Base-by-base conservation (phyloP, 345 rosid species). In the Populus simonii region DNA sequence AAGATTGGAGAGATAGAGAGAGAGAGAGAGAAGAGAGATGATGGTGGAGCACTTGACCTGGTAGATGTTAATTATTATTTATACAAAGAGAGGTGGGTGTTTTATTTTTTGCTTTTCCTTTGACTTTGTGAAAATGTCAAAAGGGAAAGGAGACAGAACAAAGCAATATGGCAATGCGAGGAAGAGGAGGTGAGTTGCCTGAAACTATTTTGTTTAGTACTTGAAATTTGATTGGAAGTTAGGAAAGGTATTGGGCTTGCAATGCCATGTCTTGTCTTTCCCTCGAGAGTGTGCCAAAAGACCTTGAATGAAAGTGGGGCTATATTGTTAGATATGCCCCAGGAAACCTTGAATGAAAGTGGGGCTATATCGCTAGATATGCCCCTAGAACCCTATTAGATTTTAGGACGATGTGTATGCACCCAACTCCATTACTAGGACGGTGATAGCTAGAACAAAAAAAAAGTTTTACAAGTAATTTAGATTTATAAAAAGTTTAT, bases 41-140 rank as follows among this genome's bases (percentile, higher is more conserved):
- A 70, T 78, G 89, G 80, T 82, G 85, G 86, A 84, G 83, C 87
- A 86, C 89, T 59, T 85, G 84, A 84, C 87, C 70, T 65, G 80
- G 87, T 62, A 68, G 78, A 68, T 77, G 76, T 78, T 80, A 70
- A 67, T n/a, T 59, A 82, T 87, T 86, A 86, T 90, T 84, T 89
- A 91, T 88, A 89, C 86, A 81, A 17, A 51, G 22, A 16, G 39
- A 51, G 71, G 33, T 35, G 73, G 73, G 76, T 17, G 68, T 23
- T 16, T 51, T 23, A 22, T 6, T 23, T 47, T 78, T 63, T 47
- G 72, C 85, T 87, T 87, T 89, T 80, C 65, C 86, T 80, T 90
- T 93, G 97, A 93, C 94, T 89, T 87, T 80, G 76, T 1, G 7
- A 63, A 71, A 72, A 83, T 84, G 96, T 89, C 94, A 90, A 91